A percentile compares a stretch with the other conserved stretches of the same genome.
Conservation (phyloP, 2,329 filamentous ascomycete genomes). For the Fusarium agapanthi region DNA sequence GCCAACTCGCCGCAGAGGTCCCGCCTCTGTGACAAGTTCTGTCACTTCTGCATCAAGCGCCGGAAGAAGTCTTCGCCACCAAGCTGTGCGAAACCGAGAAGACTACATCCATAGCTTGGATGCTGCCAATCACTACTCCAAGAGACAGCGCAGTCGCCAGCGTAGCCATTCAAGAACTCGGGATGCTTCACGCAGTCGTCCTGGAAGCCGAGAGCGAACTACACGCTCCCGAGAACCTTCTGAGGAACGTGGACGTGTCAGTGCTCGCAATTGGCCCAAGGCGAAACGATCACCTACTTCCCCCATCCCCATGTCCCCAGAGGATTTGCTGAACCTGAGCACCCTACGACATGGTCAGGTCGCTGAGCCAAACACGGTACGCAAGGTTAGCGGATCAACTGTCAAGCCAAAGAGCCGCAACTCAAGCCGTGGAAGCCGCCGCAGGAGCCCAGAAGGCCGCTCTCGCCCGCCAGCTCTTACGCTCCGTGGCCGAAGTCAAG, state of each 20-base stretch:
- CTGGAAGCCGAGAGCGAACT: slow-evolving; percentile 59
- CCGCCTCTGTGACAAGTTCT: slow-evolving; percentile 66
- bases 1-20: slow-evolving; percentile 62
- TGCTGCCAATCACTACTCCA: slow-evolving; percentile 72
- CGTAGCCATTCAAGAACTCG: slow-evolving; percentile 58
- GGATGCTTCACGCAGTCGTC: slow-evolving; percentile 56
- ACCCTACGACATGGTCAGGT: slow-evolving; percentile 51
- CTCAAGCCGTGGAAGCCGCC: slow-evolving; percentile 59
- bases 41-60: slow-evolving; percentile 65
- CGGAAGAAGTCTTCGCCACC: slow-evolving; percentile 59
- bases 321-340: slow-evolving; percentile 75
- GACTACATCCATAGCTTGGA: slow-evolving; percentile 90
- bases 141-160: slow-evolving; percentile 64
- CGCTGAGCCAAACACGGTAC: slow-evolving; percentile 55
- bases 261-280: slow-evolving; percentile 72
- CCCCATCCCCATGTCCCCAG: slow-evolving; percentile 92
- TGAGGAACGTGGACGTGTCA: slow-evolving; percentile 74
- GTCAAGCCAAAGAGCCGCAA: slow-evolving; percentile 54
- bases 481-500: slow-evolving; percentile 69
- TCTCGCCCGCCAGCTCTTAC: slow-evolving; percentile 55
- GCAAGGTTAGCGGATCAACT: slow-evolving; percentile 51
- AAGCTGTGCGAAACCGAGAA: slow-evolving; percentile 70
- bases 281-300: slow-evolving; percentile 91
- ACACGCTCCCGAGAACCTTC: slow-evolving; percentile 69
- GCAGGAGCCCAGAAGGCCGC: slow-evolving; percentile 57